phyloP scores from a whole-genome alignment of 2,329 filamentous ascomycete genomes.

The Emergomyces pasteurianus region DNA sequence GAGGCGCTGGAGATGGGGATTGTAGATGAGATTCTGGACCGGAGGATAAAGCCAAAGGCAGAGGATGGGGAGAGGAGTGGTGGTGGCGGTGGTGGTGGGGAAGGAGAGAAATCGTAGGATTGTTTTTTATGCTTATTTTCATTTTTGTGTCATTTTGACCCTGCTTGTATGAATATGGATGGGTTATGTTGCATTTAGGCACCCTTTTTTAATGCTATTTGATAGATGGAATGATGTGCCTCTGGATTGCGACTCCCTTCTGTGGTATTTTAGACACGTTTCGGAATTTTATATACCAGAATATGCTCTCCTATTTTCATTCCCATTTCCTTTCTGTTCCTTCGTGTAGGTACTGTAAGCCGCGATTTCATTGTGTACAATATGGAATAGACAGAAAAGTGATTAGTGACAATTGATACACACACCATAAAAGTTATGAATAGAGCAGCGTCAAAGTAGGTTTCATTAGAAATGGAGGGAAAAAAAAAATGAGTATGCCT shows the following conservation, averaged over 20 bases:
- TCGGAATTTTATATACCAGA: background rate
- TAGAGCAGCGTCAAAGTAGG: background rate
- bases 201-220: background rate
- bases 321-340: background rate
- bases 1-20: constrained; percentile 86
- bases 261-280: background rate
- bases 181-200: background rate
- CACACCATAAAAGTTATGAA: background rate
- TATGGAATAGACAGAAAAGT: background rate
- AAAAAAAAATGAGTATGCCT: background rate
- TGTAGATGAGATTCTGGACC: constrained; percentile 71
- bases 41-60: constrained; percentile 22
- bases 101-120: constrained; percentile 4
- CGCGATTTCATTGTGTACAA: background rate
- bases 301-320: background rate
- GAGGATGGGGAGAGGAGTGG: constrained; percentile 10
- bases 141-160: background rate
- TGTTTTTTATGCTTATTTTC: background rate
- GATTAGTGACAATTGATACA: background rate
- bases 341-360: background rate
- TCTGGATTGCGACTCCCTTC: background rate
- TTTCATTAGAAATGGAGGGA: background rate
- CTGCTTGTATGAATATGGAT: background rate
- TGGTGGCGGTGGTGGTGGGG: constrained; percentile 10
- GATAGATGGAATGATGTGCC: background rate